Evolutionary conservation across 345 rosid genomes (phyloP).

Genomic region (Eucalyptus pumila): DNA sequence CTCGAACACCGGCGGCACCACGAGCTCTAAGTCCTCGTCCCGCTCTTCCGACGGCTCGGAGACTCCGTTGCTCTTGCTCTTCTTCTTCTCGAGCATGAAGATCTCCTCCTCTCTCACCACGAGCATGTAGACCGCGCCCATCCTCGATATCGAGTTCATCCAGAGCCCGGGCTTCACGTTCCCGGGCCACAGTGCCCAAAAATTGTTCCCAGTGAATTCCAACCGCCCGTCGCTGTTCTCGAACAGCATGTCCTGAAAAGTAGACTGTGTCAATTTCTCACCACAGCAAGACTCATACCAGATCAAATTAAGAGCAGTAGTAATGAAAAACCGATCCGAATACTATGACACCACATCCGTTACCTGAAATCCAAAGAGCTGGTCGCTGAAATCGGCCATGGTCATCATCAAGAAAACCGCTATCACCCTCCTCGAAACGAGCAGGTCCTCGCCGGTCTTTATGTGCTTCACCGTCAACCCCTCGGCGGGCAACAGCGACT

Average conservation of each 20-base stretch:
- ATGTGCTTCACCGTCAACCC: constrained; percentile 62
- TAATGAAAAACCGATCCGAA: neutral
- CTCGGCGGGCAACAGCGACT: constrained; percentile 35
- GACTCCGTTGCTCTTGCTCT: constrained; percentile 7
- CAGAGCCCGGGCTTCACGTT: constrained; percentile 81
- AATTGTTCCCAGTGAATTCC: constrained; percentile 54
- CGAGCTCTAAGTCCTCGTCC: constrained; percentile 70
- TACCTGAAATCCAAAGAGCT: constrained; percentile 30
- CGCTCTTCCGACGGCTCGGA: constrained; percentile 13
- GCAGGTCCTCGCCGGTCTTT: constrained; percentile 63
- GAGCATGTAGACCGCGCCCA: constrained; percentile 68
- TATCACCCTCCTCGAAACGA: constrained; percentile 54
- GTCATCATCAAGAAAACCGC: constrained; percentile 69
- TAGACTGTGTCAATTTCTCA: neutral
- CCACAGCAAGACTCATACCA: neutral
- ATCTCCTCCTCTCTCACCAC: constrained; percentile 78
- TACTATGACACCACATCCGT: neutral
- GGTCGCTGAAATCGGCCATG: constrained; percentile 93
- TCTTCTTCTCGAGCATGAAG: constrained; percentile 32
- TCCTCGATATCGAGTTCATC: constrained; percentile 62
- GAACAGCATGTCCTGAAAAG: constrained; percentile 55
- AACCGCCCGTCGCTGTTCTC: constrained; percentile 51
- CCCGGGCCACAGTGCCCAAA: constrained; percentile 75
- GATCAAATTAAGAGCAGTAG: neutral
- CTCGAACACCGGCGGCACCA: constrained; percentile 63